Evolutionary conservation across 192 early-diverging fungal species (phyloP), one percentile per base, ranked within the genome.

Genomic region (Umbelopsis sp.): DNA sequence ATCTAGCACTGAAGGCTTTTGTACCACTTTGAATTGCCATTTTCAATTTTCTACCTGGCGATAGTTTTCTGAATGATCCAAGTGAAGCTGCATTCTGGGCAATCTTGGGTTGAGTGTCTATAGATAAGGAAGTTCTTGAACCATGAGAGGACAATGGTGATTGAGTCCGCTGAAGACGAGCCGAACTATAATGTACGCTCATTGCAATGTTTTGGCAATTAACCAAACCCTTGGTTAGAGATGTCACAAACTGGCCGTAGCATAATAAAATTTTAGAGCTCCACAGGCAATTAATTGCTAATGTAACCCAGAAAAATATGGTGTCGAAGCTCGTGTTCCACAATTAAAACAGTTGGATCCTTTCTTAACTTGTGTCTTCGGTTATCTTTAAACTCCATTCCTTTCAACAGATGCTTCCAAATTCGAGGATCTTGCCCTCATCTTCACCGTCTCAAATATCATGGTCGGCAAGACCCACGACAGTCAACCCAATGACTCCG

Each of bases 1-100:
- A 4, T 61, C 35, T 61, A 30, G 33, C 55, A 61, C 55, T 35
- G 11, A 61, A 25, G 10, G 30, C 25, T 12, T 61, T 61, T 61
- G 55, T 61, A 61, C 55, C 55, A 61, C 55, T 61, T 61, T 35
- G 55, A 18, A 61, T 61, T n/a, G 55, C 55, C 55, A 27, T 61
- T 61, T 61, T 61, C 33, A 61, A 61, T 30, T 61, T 61, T 61
- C 55, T 61, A 16, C 55, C 27, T n/a, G 55, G 27, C 33, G 55
- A 61, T 35, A 61, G 55, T 61, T 61, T 61, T 25, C 55, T 22
- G 12, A 35, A 35, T n/a, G 21, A 18, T 16, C 55, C 30, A 37
- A 61, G 18, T 25, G 55, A 35, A 25, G 27, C 4, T 35, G 18
- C 25, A 61, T 16, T 61, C 13, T 61, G 25, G 55, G 55, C 16